Evolutionary conservation across 1,139 yeast genomes (phyloP).

Genomic region (Hansenula lynferdii): DNA sequence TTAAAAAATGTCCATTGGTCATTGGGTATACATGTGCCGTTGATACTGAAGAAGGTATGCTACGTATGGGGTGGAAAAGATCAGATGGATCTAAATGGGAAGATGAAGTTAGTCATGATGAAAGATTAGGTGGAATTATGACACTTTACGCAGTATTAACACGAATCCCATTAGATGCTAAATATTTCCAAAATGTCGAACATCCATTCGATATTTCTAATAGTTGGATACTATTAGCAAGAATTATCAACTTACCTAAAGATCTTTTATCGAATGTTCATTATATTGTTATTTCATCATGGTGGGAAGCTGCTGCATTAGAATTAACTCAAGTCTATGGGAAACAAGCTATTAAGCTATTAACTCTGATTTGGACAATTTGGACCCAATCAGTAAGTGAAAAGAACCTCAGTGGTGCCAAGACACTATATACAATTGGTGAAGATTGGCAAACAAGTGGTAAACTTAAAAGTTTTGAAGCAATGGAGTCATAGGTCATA

Average conservation of each 20-base stretch:
- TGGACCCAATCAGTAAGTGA: slow-evolving; percentile 51
- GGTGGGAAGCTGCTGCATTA: slow-evolving; percentile 88
- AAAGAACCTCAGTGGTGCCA: slow-evolving; percentile 66
- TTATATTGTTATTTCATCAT: slow-evolving; percentile 65
- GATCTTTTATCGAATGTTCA: slow-evolving; percentile 59
- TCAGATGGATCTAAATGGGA: slow-evolving; percentile 67
- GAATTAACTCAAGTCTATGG: slow-evolving; percentile 57
- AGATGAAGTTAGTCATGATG: slow-evolving; percentile 68
- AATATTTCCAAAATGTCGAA: slow-evolving; percentile 23
- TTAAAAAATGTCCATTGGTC: slow-evolving; percentile 85
- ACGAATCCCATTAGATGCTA: slow-evolving; percentile 28
- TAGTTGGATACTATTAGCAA: slow-evolving; percentile 69
- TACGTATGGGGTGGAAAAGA: slow-evolving; percentile 84
- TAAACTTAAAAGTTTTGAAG: slow-evolving; percentile 41
- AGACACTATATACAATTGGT: slow-evolving; percentile 66
- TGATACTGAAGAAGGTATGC: slow-evolving; percentile 79
- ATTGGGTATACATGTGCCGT: slow-evolving; percentile 74
- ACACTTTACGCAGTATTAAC: slow-evolving; percentile 78
- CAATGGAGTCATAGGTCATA: slow-evolving; percentile 37
- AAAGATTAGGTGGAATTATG: slow-evolving; percentile 80
- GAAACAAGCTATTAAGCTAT: slow-evolving; percentile 61
- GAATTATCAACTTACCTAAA: slow-evolving; percentile 56
- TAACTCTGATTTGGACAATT: slow-evolving; percentile 37
- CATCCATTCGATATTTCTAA: slow-evolving; percentile 51
- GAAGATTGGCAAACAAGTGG: slow-evolving; percentile 65